These are phyloP conservation scores for Ascobolus immersus DNA, from an alignment of 495 filamentous ascomycete genomes.

Conservation along the genomic window DNA sequence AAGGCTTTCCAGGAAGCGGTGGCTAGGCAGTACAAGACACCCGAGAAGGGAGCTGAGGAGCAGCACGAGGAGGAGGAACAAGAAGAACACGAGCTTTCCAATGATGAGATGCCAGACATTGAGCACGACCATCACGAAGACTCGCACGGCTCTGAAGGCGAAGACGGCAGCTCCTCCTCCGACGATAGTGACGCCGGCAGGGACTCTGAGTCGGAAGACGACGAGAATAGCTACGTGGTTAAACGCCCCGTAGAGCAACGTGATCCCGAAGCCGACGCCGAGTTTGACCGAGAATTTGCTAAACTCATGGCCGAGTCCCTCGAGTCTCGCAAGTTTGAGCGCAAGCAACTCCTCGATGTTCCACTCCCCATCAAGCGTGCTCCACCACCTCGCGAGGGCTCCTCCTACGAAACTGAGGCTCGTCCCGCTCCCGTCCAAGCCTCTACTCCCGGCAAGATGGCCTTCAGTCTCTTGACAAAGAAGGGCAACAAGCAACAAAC, in stretches of 20 bases:
- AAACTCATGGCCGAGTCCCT: constrained; percentile 97
- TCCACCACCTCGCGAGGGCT: constrained; percentile 26
- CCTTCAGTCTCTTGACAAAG: constrained; percentile 88
- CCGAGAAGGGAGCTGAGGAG: constrained; percentile 21
- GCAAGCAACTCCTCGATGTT: constrained; percentile 79
- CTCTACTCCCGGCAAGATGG: constrained; percentile 51
- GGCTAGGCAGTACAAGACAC: constrained; percentile 60
- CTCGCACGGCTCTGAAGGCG: constrained; percentile 18
- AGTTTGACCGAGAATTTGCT: constrained; percentile 93
- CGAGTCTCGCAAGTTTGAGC: constrained; percentile 80
- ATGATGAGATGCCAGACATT: constrained; percentile 32
- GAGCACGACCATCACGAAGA: constrained; percentile 27
- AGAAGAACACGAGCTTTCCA: constrained; percentile 32
- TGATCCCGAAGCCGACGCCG: constrained; percentile 82
- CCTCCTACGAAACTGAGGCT: constrained; percentile 20
- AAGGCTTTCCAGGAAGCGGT: constrained; percentile 67
- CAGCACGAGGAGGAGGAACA: constrained; percentile 34
- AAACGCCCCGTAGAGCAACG: constrained; percentile 70
- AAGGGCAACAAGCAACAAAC: constrained; percentile 88
- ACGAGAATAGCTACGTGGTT: constrained; percentile 74
- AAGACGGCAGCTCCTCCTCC: constrained; percentile 9
- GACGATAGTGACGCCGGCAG: constrained; percentile 14
- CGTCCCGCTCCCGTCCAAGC: neutral
- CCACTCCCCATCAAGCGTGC: constrained; percentile 60
- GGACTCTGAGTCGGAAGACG: constrained; percentile 26